Conservation (phyloP, 2,329 filamentous ascomycete species). For the Myriosclerotinia duriaeana region DNA sequence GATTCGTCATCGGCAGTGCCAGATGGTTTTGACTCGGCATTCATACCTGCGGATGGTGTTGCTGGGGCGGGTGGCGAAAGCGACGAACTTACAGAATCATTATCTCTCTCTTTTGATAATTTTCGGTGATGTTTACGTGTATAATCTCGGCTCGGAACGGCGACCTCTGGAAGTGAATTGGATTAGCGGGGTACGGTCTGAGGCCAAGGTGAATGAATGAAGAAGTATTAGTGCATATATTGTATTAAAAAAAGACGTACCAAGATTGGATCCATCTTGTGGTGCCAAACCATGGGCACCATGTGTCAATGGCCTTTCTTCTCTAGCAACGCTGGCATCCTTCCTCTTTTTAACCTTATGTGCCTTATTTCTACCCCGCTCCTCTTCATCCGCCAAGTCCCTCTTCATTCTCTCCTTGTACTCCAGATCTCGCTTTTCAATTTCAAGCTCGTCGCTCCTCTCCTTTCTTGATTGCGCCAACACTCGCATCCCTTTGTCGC, state of each 20-base stretch:
- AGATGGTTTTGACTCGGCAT: conserved; percentile 55
- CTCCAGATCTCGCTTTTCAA: conserved; percentile 50
- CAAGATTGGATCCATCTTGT: conserved; percentile 63
- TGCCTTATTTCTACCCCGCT: conserved; percentile 50
- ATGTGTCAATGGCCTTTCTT: conserved; percentile 58
- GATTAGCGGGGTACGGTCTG: conserved; percentile 3
- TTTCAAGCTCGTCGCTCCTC: conserved; percentile 52
- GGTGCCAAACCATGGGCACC: conserved; percentile 63
- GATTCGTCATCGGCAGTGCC: conserved; percentile 48
- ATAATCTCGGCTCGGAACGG: conserved; percentile 31
- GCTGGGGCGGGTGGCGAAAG: conserved; percentile 58
- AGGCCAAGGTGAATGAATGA: neutral
- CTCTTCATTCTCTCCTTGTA: conserved; percentile 39
- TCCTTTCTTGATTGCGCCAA: conserved; percentile 66
- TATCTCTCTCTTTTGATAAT: conserved; percentile 34
- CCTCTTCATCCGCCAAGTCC: conserved; percentile 51
- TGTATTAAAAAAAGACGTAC: conserved; percentile 42
- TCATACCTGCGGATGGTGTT: conserved; percentile 49
- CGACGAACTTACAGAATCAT: conserved; percentile 59
- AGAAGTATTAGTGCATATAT: neutral
- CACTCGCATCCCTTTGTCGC: conserved; percentile 72
- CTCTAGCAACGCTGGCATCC: conserved; percentile 60
- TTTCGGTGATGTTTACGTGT: conserved; percentile 23
- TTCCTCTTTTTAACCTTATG: conserved; percentile 78
- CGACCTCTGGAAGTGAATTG: conserved; percentile 29